Conservation (phyloP, 164 flowering plant species). For the Echeveria elegans region DNA sequence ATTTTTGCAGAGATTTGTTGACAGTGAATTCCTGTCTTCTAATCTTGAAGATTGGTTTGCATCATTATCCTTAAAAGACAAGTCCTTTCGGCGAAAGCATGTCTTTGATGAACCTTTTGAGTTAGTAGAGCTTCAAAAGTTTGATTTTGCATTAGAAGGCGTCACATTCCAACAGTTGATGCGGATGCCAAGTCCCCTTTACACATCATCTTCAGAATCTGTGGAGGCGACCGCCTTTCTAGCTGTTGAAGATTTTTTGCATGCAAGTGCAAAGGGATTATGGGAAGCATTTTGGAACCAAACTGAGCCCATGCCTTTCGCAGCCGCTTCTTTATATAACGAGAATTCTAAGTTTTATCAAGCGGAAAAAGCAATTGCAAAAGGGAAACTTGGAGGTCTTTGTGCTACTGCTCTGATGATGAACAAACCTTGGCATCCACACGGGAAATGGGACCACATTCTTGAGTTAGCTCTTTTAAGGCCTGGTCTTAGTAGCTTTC, state of each 20-base stretch:
- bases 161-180: conserved; percentile 78
- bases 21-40: conserved; percentile 41
- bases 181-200: conserved; percentile 82
- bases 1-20: conserved; percentile 59
- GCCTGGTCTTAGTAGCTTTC: conserved; percentile 46
- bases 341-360: conserved; percentile 57
- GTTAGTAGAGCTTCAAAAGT: conserved; percentile 74
- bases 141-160: conserved; percentile 87
- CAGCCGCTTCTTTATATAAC: conserved; percentile 43
- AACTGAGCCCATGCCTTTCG: conserved; percentile 63
- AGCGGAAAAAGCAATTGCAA: conserved; percentile 76
- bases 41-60: conserved; percentile 45
- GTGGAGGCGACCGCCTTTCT: conserved; percentile 70
- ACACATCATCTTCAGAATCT: conserved; percentile 69
- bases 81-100: conserved; percentile 18
- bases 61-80: conserved; percentile 30
- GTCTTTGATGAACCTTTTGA: conserved; percentile 73
- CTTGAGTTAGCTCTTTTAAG: conserved; percentile 68
- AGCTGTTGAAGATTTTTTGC: conserved; percentile 86
- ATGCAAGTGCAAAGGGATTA: conserved; percentile 72
- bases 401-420: conserved; percentile 72
- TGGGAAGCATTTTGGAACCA: conserved; percentile 95
- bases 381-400: conserved; percentile 61
- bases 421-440: conserved; percentile 55
- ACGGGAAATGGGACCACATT: conserved; percentile 83